Evolutionary conservation across 441 rosid genomes (phyloP).

Genomic region (Populus hybrid): DNA sequence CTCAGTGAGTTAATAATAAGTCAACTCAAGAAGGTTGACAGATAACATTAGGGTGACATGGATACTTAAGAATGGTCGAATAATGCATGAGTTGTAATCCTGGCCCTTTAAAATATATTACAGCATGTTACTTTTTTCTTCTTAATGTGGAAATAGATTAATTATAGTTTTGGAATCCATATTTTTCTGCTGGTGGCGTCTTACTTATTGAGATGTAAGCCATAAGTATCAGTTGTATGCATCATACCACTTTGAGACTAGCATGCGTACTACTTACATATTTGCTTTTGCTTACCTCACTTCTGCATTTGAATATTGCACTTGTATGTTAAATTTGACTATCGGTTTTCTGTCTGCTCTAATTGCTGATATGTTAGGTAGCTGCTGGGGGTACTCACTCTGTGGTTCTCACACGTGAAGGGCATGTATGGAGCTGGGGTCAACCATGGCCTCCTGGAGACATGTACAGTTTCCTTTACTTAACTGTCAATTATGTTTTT

Average conservation of each 20-base stretch:
- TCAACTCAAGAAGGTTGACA: neutral
- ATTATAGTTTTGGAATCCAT: no score
- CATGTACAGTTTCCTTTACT: slow-evolving; percentile 51
- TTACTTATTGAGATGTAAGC: neutral
- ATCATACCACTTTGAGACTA: neutral
- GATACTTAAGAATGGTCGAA: neutral
- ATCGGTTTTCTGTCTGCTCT: slow-evolving; percentile 6
- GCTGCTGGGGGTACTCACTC: slow-evolving; percentile 99
- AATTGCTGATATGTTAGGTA: slow-evolving; percentile 49
- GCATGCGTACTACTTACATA: neutral
- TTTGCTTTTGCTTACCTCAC: neutral
- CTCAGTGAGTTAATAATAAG: neutral
- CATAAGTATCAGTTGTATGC: neutral
- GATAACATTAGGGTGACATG: neutral
- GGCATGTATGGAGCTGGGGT: slow-evolving; percentile 99
- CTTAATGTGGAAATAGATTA: neutral
- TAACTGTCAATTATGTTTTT: slow-evolving; percentile 4
- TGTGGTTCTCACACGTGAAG: slow-evolving; percentile 88
- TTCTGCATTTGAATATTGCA: neutral
- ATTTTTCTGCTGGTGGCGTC: neutral
- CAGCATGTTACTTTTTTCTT: neutral
- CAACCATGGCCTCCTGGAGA: slow-evolving; percentile 99
- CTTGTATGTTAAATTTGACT: neutral
- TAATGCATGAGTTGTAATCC: neutral
- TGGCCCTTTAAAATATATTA: neutral